Conservation (phyloP, 495 filamentous ascomycete species). For the Daldinia concentrica region DNA sequence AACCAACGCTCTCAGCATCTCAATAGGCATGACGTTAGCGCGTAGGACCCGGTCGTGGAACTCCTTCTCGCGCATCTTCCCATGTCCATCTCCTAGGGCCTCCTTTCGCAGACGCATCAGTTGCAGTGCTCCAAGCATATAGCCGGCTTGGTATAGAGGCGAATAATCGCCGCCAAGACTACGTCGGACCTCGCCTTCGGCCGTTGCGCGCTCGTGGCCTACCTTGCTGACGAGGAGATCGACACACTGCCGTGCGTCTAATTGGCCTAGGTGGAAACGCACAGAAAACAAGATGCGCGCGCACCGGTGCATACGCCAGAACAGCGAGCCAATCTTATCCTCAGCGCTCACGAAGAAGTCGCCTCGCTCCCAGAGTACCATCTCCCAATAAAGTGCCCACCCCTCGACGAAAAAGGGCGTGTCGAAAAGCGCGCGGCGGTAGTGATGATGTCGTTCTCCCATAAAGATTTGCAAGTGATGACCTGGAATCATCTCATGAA, state of each 20-base stretch:
- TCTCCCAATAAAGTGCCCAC: slow-evolving; percentile 65
- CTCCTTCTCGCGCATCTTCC: slow-evolving; percentile 53
- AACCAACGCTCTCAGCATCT: slow-evolving; percentile 60
- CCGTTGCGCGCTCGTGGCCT: slow-evolving; percentile 64
- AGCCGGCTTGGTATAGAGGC: slow-evolving; percentile 63
- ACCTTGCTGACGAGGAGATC: slow-evolving; percentile 57
- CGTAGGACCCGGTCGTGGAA: slow-evolving; percentile 60
- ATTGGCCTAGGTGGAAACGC: slow-evolving; percentile 59
- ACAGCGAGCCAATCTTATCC: slow-evolving; percentile 60
- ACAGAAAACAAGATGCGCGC: slow-evolving; percentile 62
- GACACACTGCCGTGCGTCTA: slow-evolving; percentile 59
- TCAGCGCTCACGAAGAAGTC: slow-evolving; percentile 56
- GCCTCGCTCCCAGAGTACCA: slow-evolving; percentile 55
- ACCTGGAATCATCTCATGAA: slow-evolving; percentile 66
- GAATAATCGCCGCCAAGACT: slow-evolving; percentile 57
- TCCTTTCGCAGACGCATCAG: slow-evolving; percentile 55
- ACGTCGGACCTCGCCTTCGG: slow-evolving; percentile 63
- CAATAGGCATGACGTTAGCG: slow-evolving; percentile 61
- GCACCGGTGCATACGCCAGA: slow-evolving; percentile 65
- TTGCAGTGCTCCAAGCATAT: slow-evolving; percentile 63
- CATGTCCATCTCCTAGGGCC: slow-evolving; percentile 22
- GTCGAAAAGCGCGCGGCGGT: slow-evolving; percentile 56
- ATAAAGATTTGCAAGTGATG: slow-evolving; percentile 61
- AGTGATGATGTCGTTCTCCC: slow-evolving; percentile 52
- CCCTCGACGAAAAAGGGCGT: slow-evolving; percentile 66